Conservation (phyloP, 495 filamentous ascomycete genomes). For the Chaetomidium leptoderma region DNA sequence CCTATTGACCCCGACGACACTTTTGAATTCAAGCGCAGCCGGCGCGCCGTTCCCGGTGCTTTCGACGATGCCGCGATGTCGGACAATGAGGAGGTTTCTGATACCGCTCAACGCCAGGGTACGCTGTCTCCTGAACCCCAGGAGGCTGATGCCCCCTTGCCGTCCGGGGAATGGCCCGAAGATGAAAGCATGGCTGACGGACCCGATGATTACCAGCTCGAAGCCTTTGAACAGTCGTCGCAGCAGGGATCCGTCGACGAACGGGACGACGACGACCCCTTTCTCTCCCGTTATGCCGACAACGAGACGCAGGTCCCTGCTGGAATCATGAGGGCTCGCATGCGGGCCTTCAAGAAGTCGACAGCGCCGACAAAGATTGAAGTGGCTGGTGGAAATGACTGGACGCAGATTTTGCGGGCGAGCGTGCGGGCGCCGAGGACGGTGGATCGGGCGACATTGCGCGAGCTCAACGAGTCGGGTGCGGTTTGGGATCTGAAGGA, state of each 20-base stretch:
- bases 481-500: constrained; percentile 35
- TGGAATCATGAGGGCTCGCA: constrained; percentile 51
- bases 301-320: constrained; percentile 45
- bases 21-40: constrained; percentile 70
- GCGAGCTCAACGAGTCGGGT: constrained; percentile 46
- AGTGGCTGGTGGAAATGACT: constrained; percentile 60
- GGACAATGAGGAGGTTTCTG: constrained; percentile 42
- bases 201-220: constrained; percentile 52
- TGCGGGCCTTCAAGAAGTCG: constrained; percentile 52
- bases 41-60: constrained; percentile 67
- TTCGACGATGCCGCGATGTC: constrained; percentile 59
- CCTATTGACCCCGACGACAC: constrained; percentile 65
- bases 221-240: constrained; percentile 29
- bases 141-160: constrained; percentile 68
- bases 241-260: constrained; percentile 29
- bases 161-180: constrained; percentile 53
- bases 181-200: constrained; percentile 61
- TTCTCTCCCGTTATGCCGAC: constrained; percentile 32
- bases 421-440: constrained; percentile 84
- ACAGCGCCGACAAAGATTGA: constrained; percentile 58
- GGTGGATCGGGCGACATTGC: constrained; percentile 61
- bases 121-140: constrained; percentile 88
- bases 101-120: constrained; percentile 56
- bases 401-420: constrained; percentile 85
- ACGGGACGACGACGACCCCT: constrained; percentile 50